These are phyloP conservation scores for Chaetoceros tenuissimus DNA, from an alignment of 108 stramenopile genomes.

Conservation along the genomic window DNA sequence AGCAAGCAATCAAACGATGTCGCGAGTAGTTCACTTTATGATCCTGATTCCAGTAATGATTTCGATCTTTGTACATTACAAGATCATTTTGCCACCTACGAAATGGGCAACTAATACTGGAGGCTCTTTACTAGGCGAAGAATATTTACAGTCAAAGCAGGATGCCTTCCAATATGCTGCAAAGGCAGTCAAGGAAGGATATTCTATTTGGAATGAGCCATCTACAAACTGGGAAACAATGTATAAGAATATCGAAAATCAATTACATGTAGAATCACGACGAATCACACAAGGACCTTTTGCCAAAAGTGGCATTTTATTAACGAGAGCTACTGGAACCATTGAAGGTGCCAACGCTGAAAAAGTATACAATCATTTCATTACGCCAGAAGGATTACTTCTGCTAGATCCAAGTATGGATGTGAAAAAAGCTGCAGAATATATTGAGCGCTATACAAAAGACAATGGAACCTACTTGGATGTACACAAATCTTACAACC, in stretches of 20 bases:
- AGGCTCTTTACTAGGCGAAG: too few relatives aligned
- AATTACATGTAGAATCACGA: constrained; percentile 1
- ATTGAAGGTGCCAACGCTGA: background rate
- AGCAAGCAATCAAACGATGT: too few relatives aligned
- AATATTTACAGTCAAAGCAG: too few relatives aligned
- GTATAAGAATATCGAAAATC: background rate
- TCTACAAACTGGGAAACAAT: constrained; percentile 3
- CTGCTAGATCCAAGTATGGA: constrained; percentile 3
- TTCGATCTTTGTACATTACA: too few relatives aligned
- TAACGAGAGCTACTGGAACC: background rate
- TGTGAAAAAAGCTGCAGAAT: constrained; percentile 1
- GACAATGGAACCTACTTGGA: background rate
- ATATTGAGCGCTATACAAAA: constrained; percentile 1
- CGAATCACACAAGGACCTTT: background rate
- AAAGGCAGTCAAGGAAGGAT: constrained; percentile 1
- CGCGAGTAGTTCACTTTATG: too few relatives aligned
- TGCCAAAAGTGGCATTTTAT: constrained; percentile 2
- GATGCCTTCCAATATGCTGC: background rate
- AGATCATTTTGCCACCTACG: too few relatives aligned
- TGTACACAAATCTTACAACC: too few relatives aligned
- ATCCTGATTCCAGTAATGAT: too few relatives aligned
- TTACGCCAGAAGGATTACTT: constrained; percentile 2
- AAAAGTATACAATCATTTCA: background rate
- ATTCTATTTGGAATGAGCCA: background rate
- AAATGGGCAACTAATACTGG: too few relatives aligned